Base-by-base conservation (phyloP, 768 basidiomycete species). In the Plicaturopsis crispa region DNA sequence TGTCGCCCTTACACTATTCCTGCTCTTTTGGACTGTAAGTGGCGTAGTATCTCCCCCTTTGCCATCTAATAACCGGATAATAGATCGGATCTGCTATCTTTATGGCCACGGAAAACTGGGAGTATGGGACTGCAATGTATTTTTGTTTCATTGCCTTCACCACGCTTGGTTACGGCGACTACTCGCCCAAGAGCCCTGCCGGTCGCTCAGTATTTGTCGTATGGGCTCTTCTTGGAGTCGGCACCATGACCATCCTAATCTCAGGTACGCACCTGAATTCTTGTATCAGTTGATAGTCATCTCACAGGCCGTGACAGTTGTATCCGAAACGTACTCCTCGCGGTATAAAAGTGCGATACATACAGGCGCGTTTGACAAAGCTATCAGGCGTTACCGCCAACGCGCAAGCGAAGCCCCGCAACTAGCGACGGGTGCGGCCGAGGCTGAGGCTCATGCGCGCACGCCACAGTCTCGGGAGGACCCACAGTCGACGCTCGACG, bases 121-220 rank as follows among this genome's bases (percentile, higher is more conserved):
- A 57, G 0, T 85, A 75, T 50, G 80, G 78, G 1, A 44, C 51
- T 12, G 69, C 84, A 0, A 49, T 84, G 41, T 88, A 87, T 51
- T 88, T 87, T 50, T 87, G 86, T 84, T 80, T 84, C 48, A 60
- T 82, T 35, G 57, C 81, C 7, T 87, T 89, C 60, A 74, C 75
- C 1, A 85, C 81, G 1, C 77, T 87, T 20, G 86, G 85, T 11
- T 84, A 79, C 46, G 79, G 80, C n/a, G 85, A 88, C 48, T 61
- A 67, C 11, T 46, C 72, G 0, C 85, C 84, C 0, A 51, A 54
- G 35, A 78, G 81, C 0, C 73, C 80, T 8, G 75, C 80, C 3
- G 87, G 86, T 8, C 74, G 84, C 17, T 74, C 81, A 11, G 67
- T 89, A 23, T 89, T 89, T 53, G 70, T 87, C 28, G 73, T 76